These are phyloP conservation scores for Flaveria robusta DNA, from an alignment of 129 eudicot genomes.

Conservation along the genomic window DNA sequence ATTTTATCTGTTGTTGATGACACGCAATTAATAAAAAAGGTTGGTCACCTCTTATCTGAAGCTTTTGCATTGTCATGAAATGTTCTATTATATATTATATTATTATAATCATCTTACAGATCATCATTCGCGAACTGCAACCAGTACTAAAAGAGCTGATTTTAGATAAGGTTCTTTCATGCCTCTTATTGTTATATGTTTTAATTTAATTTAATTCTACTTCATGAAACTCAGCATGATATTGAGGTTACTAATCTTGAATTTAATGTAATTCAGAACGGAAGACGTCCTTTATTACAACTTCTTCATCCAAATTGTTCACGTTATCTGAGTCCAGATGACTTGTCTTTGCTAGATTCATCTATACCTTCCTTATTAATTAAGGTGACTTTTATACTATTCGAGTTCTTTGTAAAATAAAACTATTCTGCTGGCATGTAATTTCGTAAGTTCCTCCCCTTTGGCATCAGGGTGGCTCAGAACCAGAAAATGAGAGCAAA, in stretches of 20 bases:
- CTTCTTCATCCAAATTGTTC: slow-evolving; percentile 84
- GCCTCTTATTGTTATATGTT: background rate
- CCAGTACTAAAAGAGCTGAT: slow-evolving; percentile 66
- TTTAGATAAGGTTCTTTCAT: slow-evolving; percentile 64
- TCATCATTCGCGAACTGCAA: slow-evolving; percentile 72
- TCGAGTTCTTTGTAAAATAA: background rate
- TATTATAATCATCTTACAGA: slow-evolving; percentile 37
- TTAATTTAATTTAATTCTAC: background rate
- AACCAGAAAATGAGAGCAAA: slow-evolving; percentile 29
- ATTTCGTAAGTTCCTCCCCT: background rate
- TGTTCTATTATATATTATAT: background rate
- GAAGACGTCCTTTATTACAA: slow-evolving; percentile 80
- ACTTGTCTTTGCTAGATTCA: slow-evolving; percentile 57
- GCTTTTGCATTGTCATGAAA: background rate
- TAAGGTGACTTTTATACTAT: slow-evolving; percentile 43
- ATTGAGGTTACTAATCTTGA: background rate
- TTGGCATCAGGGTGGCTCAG: slow-evolving; percentile 49
- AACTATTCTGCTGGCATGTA: slow-evolving; percentile 14
- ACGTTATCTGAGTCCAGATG: slow-evolving; percentile 86
- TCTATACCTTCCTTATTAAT: slow-evolving; percentile 61
- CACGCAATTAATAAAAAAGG: slow-evolving; percentile 88
- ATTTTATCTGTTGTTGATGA: slow-evolving; percentile 83
- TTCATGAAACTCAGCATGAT: background rate
- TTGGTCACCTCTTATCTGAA: slow-evolving; percentile 18
- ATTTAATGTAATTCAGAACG: slow-evolving; percentile 46